Conservation (phyloP, 1,139 yeast species). For the Scheffersomyces lignicola region DNA sequence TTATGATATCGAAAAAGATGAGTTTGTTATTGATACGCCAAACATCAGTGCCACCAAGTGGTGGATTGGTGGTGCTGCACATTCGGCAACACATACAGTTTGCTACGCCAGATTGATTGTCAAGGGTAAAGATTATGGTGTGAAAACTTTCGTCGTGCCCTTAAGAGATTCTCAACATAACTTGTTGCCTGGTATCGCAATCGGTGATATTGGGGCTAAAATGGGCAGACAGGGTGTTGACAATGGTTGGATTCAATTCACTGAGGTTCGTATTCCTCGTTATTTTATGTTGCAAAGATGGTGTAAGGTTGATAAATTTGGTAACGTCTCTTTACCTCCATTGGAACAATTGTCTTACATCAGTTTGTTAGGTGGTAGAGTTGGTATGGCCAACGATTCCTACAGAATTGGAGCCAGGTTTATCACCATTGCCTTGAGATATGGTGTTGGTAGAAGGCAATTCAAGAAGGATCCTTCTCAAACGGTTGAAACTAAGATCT, state of each 20-base stretch:
- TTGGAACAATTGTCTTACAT: constrained; percentile 49
- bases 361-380: constrained; percentile 48
- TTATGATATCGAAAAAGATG: constrained; percentile 40
- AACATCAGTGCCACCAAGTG: constrained; percentile 53
- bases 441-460: constrained; percentile 48
- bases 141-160: constrained; percentile 50
- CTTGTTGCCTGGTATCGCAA: constrained; percentile 43
- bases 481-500: constrained; percentile 36
- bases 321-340: constrained; percentile 45
- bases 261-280: constrained; percentile 46
- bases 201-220: constrained; percentile 51
- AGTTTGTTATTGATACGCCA: constrained; percentile 47
- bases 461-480: constrained; percentile 32
- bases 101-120: constrained; percentile 47
- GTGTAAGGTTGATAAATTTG: constrained; percentile 42
- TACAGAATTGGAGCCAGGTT: constrained; percentile 44
- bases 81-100: constrained; percentile 46
- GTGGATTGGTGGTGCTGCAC: constrained; percentile 57
- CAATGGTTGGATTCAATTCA: constrained; percentile 52
- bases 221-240: constrained; percentile 54
- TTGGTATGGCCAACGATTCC: constrained; percentile 45
- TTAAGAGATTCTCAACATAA: constrained; percentile 47
- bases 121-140: constrained; percentile 48
- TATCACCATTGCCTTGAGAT: constrained; percentile 44
- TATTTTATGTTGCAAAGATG: constrained; percentile 50